Base-by-base conservation (phyloP, 306 rosid genomes). In the Trifolium dubium region DNA sequence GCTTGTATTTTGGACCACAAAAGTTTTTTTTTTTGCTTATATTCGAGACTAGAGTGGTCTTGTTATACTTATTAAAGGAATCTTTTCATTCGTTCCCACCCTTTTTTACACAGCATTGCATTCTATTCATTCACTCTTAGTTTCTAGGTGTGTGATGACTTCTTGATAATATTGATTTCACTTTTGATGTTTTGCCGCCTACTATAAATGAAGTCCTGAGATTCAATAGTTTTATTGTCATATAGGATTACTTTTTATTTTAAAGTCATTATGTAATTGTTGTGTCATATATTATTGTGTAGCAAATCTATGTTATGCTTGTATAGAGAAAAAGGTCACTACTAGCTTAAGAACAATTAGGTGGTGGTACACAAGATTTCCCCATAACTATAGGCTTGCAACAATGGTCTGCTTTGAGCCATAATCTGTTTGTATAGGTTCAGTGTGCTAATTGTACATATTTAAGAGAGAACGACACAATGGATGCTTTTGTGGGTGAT, bases 121-220 rank as follows among this genome's bases (percentile, higher is more conserved):
- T 49, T 71, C 43, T 23, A 23, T 23, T 23, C 23, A 23, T 23
- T 23, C 23, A 15, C 64, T 40, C 44, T 31, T 41, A 67, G 32
- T 47, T 47, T 58, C 60, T 56, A 23, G 30, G 15, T 70, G 17
- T 55, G 8, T 71, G 44, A 47, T 66, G 41, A 55, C 28, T 62
- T 39, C 18, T 62, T 44, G 17, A 62, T 70, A 69, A 70, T 50
- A 19, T 54, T 11, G 53, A 11, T 19, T 68, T 59, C 49, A 2
- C 51, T 35, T 13, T 7, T 39, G 11, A 10, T 66, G 65, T 54
- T 49, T 49, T 49, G n/a, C n/a, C 8, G 6, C n/a, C 19, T n/a
- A n/a, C 55, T 13, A 49, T 49, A 49, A 14, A 49, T n/a, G 8
- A 14, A 49, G 10, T 49, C 55, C 5, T 14, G 19, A 15, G n/a